Evolutionary conservation across 805 yeast genomes (phyloP).

Genomic region (Candida sanyiensis): DNA sequence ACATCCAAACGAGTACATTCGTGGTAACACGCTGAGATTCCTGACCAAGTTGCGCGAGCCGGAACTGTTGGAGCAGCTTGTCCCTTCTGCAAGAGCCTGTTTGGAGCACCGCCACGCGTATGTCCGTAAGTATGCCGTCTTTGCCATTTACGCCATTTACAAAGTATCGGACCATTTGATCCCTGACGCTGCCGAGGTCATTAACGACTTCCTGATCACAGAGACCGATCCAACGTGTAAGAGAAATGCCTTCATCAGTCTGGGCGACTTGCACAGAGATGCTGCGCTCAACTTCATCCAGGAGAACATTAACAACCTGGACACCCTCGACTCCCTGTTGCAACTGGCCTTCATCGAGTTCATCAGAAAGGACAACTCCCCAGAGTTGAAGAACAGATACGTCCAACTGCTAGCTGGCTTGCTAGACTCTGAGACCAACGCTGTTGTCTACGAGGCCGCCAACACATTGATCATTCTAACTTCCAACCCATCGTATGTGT

Average conservation of each 20-base stretch:
- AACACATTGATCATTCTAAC: conserved; percentile 64
- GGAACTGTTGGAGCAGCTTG: conserved; percentile 90
- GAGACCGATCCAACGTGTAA: conserved; percentile 93
- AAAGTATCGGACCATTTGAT: conserved; percentile 78
- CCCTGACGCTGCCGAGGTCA: conserved; percentile 92
- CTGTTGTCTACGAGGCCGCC: conserved; percentile 90
- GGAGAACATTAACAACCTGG: conserved; percentile 54
- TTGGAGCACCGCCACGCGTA: conserved; percentile 96
- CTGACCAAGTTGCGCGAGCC: conserved; percentile 87
- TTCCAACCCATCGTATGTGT: conserved; percentile 56
- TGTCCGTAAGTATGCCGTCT: conserved; percentile 94
- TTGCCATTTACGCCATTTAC: conserved; percentile 80
- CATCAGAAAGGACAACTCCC: conserved; percentile 69
- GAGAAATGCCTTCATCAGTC: conserved; percentile 89
- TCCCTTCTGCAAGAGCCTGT: conserved; percentile 87
- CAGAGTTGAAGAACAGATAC: conserved; percentile 66
- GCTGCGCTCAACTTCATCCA: conserved; percentile 80
- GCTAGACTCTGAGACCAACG: conserved; percentile 53
- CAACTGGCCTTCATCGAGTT: conserved; percentile 91
- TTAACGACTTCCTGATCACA: conserved; percentile 62
- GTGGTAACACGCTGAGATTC: conserved; percentile 93
- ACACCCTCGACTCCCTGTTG: conserved; percentile 69
- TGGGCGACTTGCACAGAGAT: conserved; percentile 77
- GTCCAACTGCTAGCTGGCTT: conserved; percentile 66
- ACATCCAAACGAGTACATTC: conserved; percentile 94